phyloP scores from a whole-genome alignment of 2,329 filamentous ascomycete species.

The Chaetomium sp. region DNA sequence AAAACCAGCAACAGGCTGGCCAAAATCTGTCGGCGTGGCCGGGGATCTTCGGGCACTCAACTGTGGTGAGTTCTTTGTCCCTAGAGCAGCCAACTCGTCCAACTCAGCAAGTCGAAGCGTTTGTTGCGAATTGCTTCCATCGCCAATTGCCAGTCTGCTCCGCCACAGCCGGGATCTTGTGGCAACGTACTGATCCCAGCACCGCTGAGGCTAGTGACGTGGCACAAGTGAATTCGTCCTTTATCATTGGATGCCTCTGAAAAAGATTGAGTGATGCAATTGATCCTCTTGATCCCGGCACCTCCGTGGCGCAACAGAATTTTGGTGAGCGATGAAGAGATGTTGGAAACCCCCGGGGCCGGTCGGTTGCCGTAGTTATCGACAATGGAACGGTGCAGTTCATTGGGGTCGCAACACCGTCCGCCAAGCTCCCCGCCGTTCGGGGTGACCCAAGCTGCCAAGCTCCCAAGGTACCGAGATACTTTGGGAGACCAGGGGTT shows the following conservation, averaged over 20 bases:
- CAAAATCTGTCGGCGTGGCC: too few species aligned
- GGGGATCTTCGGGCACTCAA: slow-evolving; percentile 7
- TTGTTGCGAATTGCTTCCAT: not conserved
- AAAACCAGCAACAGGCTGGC: too few species aligned
- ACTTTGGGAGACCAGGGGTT: too few species aligned
- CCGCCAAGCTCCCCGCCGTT: too few species aligned
- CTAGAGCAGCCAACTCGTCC: not conserved
- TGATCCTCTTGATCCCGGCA: not conserved
- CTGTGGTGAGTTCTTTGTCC: slow-evolving; percentile 20
- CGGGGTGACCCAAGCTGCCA: too few species aligned
- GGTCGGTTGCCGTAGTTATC: too few species aligned
- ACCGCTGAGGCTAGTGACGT: slow-evolving; percentile 40
- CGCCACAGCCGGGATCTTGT: slow-evolving; percentile 32
- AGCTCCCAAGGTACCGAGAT: too few species aligned
- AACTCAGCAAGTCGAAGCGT: too few species aligned
- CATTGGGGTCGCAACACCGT: too few species aligned
- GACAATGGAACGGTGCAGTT: too few species aligned
- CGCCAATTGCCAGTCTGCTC: slow-evolving; percentile 25
- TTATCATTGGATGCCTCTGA: slow-evolving; percentile 16
- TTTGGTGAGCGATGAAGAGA: too few species aligned
- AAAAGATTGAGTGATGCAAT: slow-evolving; percentile 1
- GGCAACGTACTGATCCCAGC: slow-evolving; percentile 14
- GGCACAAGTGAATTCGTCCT: slow-evolving; percentile 26
- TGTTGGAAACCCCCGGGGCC: too few species aligned
- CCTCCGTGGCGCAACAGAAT: not conserved